A percentile compares a stretch with the other conserved stretches of the same genome.
These are phyloP conservation scores for Inosperma sp. DNA, from an alignment of 768 basidiomycete species.

Conservation along the genomic window DNA sequence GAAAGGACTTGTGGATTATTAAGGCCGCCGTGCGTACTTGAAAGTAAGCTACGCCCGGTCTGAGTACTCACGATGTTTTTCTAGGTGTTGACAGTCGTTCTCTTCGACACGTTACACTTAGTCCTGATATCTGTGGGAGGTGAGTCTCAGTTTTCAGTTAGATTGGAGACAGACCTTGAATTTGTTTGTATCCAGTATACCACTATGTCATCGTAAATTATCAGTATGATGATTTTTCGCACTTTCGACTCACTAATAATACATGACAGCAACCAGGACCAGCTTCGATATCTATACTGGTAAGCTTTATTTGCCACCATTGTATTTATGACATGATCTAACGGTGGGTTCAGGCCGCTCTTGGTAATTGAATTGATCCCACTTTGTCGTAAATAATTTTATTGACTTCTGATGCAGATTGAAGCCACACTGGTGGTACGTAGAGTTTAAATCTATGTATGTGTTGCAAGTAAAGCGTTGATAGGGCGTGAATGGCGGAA, in stretches of 20 bases:
- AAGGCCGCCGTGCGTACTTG: conserved; percentile 35
- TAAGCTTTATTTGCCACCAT: too few species aligned
- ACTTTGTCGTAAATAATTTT: too few species aligned
- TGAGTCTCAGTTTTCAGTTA: conserved; percentile 25
- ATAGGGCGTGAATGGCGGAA: conserved; percentile 45
- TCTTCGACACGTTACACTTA: conserved; percentile 48
- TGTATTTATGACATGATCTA: too few species aligned
- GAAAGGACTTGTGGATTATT: conserved; percentile 38
- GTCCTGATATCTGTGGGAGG: conserved; percentile 43
- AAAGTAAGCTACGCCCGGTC: not conserved
- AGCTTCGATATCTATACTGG: too few species aligned
- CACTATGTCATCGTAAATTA: conserved; percentile 45
- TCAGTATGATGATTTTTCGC: conserved; percentile 22
- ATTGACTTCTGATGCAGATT: too few species aligned
- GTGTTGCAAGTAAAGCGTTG: conserved; percentile 8
- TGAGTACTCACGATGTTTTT: not conserved
- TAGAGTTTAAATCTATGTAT: not conserved
- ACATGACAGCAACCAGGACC: conserved; percentile 19
- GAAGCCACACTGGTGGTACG: conserved; percentile 45
- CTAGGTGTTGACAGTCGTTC: conserved; percentile 38
- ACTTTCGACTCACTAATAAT: not conserved
- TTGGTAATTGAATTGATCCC: too few species aligned
- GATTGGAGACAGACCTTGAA: not conserved
- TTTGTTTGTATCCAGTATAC: conserved; percentile 34
- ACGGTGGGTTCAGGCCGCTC: too few species aligned